Conservation (phyloP, 2,329 filamentous ascomycete genomes). For the Alternaria angustiovoidea region DNA sequence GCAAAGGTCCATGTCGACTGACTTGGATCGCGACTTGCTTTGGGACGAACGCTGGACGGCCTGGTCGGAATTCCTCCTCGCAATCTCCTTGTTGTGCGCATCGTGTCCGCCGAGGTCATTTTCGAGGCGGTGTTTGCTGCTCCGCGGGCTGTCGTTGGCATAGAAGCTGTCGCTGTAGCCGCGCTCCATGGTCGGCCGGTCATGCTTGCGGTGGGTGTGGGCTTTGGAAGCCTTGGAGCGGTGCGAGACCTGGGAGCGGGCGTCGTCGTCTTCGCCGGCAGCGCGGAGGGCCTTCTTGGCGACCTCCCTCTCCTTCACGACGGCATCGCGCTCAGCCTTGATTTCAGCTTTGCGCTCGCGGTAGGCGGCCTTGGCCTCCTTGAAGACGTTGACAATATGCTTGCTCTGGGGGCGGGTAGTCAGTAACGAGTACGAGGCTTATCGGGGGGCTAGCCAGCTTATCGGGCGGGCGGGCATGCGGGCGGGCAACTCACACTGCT, state of each 20-base stretch:
- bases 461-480: constrained; percentile 6
- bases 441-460: constrained; percentile 14
- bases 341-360: constrained; percentile 86
- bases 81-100: constrained; percentile 51
- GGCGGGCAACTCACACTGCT: constrained; percentile 71
- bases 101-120: constrained; percentile 42
- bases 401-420: constrained; percentile 71
- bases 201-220: constrained; percentile 34
- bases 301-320: constrained; percentile 65
- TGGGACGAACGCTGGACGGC: constrained; percentile 22
- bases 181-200: constrained; percentile 52
- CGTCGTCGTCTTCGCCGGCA: constrained; percentile 49
- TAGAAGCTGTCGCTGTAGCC: constrained; percentile 58
- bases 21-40: constrained; percentile 46
- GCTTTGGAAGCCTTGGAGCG: constrained; percentile 37
- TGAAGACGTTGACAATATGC: constrained; percentile 88
- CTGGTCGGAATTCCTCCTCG: constrained; percentile 55
- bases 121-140: constrained; percentile 39
- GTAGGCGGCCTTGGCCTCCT: constrained; percentile 88
- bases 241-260: constrained; percentile 43
- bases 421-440: constrained; percentile 13
- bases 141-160: constrained; percentile 46
- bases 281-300: constrained; percentile 62
- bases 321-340: constrained; percentile 71
- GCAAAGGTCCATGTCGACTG: constrained; percentile 86